These are phyloP conservation scores for Pseudozyma thailandica DNA, from an alignment of 1,284 basidiomycete genomes.

Conservation along the genomic window DNA sequence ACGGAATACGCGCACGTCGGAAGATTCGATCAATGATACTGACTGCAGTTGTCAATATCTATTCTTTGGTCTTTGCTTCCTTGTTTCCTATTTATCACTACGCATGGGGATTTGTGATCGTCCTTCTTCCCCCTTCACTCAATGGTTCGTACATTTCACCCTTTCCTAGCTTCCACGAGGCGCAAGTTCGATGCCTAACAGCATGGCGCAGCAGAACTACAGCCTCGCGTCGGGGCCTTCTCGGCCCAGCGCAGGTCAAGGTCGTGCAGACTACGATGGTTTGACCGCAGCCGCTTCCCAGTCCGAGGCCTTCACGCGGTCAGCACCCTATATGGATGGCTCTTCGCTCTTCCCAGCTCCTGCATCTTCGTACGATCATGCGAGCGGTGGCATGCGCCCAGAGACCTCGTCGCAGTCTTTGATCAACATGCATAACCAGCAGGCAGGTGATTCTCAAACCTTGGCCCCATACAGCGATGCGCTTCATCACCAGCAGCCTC, in stretches of 20 bases:
- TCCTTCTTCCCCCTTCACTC: neutral
- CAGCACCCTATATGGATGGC: slow-evolving; percentile 14
- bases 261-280: slow-evolving; percentile 12
- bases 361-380: slow-evolving; percentile 22
- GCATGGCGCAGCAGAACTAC: slow-evolving; percentile 27
- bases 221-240: slow-evolving; percentile 19
- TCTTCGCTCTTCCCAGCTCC: slow-evolving; percentile 13
- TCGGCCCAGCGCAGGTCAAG: slow-evolving; percentile 7
- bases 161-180: slow-evolving; percentile 7
- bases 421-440: slow-evolving; percentile 12
- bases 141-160: neutral
- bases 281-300: slow-evolving; percentile 1
- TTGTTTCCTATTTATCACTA: neutral
- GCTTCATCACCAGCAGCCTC: slow-evolving; percentile 9
- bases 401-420: slow-evolving; percentile 9
- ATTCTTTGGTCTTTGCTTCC: neutral
- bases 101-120: neutral
- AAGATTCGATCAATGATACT: neutral
- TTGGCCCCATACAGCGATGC: slow-evolving; percentile 1
- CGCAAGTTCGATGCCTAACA: neutral
- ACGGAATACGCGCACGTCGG: neutral
- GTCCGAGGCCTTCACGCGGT: slow-evolving; percentile 9
- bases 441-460: neutral
- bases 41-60: neutral
- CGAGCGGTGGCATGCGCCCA: slow-evolving; percentile 2